Evolutionary conservation across 129 eudicot species (phyloP).

Genomic region (Heracleum sosnowskyi): DNA sequence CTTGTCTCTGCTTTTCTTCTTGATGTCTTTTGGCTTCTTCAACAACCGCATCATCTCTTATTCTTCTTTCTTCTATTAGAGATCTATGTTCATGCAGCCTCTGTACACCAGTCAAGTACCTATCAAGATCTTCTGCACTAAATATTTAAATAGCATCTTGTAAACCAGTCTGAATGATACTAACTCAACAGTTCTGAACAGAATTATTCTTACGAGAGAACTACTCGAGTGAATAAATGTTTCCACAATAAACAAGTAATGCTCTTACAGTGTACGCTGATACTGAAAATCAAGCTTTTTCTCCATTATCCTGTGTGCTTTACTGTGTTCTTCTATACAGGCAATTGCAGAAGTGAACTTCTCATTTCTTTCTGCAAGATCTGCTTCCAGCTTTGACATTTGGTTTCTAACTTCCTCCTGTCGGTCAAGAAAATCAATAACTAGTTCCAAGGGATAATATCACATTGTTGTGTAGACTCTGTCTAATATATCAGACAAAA

Average conservation of each 20-base stretch:
- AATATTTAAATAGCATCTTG: slow-evolving; percentile 9
- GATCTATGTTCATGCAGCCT: slow-evolving; percentile 79
- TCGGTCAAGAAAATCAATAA: slow-evolving; percentile 9
- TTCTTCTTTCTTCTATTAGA: slow-evolving; percentile 78
- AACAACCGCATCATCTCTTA: slow-evolving; percentile 82
- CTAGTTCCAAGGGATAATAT: background rate
- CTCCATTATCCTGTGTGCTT: slow-evolving; percentile 55
- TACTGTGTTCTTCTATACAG: slow-evolving; percentile 45
- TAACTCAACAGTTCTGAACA: background rate
- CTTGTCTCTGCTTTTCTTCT: slow-evolving; percentile 8
- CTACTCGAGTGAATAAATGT: too few species aligned
- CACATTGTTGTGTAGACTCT: background rate
- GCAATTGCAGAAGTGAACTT: slow-evolving; percentile 38
- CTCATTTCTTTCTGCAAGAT: slow-evolving; percentile 47
- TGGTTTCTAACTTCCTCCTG: slow-evolving; percentile 76
- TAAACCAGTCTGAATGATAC: slow-evolving; percentile 11
- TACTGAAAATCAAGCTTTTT: slow-evolving; percentile 72
- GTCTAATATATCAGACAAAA: background rate
- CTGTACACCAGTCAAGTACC: slow-evolving; percentile 78
- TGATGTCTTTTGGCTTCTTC: slow-evolving; percentile 8
- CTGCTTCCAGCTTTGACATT: slow-evolving; percentile 52
- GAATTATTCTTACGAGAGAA: background rate
- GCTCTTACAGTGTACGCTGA: slow-evolving; percentile 71
- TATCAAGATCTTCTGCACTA: slow-evolving; percentile 95
- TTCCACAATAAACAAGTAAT: too few species aligned